Evolutionary conservation across 2,329 filamentous ascomycete genomes (phyloP), one percentile per base, ranked within the genome.

Genomic region (Pyrenochaeta sp.): DNA sequence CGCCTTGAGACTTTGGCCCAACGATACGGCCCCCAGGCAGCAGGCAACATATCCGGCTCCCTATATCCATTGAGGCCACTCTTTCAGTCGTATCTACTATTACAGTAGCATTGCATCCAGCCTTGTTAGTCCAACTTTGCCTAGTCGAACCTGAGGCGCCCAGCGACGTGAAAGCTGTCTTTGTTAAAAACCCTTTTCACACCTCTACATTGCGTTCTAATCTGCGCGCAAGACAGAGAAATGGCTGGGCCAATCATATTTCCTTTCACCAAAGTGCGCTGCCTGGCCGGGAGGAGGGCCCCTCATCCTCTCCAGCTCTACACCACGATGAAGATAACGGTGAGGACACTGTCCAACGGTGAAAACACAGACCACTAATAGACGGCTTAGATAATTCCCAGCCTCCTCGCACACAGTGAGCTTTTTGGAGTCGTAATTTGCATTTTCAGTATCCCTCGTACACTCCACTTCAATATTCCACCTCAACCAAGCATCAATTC

Each of bases 351-450:
- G 27, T n/a, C 28, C 15, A n/a, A 10, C n/a, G 22, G 9, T 43
- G 32, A 28, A 34, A 6, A 45, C 24, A 40, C 15, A 34, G 19
- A 13, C 13, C n/a, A 12, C 46, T 47, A 24, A 45, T 32, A 46
- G 53, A 49, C 37, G 15, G 54, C 48, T 53, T 50, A 59, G 40
- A 34, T 42, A 19, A 39, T 22, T 28, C 50, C 50, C 42, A 58
- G 54, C 25, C 37, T 37, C 15, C 19, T 36, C 37, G 32, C 54
- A 36, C 54, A 58, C 15, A 58, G 40, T 15, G 36, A 40, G 27
- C 9, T 34, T 30, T 24, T 34, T 48, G 5, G n/a, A 24, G 25
- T 46, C 8, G 19, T 44, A 50, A 34, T n/a, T 52, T 15, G 9
- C 9, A 19, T 45, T 24, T 25, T 24, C 3, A 39, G 27, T 12